A percentile compares a stretch with the other conserved stretches of the same genome.
These are phyloP conservation scores for Diplosphaera chodatii DNA, from an alignment of 139 green algal genomes.

Conservation along the genomic window DNA sequence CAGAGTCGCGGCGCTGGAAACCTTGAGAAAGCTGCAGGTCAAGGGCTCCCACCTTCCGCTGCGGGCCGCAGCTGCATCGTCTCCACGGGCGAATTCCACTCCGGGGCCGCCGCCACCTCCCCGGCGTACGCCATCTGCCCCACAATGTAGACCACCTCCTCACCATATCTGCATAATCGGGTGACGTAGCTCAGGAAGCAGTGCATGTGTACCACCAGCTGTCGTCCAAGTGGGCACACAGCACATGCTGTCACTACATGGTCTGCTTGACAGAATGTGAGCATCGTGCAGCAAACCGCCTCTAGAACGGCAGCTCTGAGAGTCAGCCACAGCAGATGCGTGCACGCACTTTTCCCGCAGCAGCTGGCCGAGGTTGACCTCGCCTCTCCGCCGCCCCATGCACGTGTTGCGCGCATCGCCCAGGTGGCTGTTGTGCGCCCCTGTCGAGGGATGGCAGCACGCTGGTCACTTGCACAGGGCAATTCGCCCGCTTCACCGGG, in stretches of 20 bases:
- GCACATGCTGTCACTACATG: no score
- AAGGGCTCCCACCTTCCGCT: slow-evolving; percentile 10
- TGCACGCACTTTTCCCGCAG: slow-evolving; percentile 34
- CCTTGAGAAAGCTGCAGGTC: no score
- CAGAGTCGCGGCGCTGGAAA: no score
- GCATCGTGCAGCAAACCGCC: no score
- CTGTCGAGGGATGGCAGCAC: no score
- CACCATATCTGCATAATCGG: not conserved
- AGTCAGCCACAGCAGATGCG: no score
- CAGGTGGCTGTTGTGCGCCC: slow-evolving; percentile 63
- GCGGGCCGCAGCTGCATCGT: slow-evolving; percentile 11
- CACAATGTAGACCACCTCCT: slow-evolving; percentile 11
- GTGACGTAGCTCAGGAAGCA: no score
- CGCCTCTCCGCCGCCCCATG: slow-evolving; percentile 41
- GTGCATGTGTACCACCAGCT: not conserved
- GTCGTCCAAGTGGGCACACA: no score
- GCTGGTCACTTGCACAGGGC: no score
- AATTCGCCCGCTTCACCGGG: no score
- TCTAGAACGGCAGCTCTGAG: no score
- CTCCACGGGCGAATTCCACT: slow-evolving; percentile 42
- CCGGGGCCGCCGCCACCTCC: slow-evolving; percentile 45
- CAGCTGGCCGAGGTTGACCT: slow-evolving; percentile 61
- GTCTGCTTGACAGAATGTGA: no score
- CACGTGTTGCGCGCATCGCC: slow-evolving; percentile 53
- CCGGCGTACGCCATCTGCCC: slow-evolving; percentile 25